Evolutionary conservation across 148 eudicot species (phyloP).

Genomic region (Nepenthes mirabilis): DNA sequence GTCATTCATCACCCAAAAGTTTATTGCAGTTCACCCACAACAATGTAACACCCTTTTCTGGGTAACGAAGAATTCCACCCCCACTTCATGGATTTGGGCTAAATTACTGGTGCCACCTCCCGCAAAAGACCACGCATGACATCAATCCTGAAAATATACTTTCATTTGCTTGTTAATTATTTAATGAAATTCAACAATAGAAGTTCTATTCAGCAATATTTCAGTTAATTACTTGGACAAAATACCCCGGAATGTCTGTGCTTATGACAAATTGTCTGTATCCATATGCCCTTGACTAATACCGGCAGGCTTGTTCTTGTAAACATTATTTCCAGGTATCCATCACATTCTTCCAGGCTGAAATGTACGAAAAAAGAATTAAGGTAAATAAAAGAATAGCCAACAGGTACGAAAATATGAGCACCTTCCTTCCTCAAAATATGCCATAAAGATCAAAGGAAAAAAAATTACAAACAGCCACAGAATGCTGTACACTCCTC

Average conservation of each 20-base stretch:
- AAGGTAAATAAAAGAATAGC: not conserved
- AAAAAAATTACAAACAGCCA: no score
- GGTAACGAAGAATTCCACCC: no score
- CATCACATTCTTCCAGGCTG: slow-evolving; percentile 97
- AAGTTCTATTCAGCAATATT: not conserved
- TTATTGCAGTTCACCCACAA: no score
- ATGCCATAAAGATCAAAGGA: no score
- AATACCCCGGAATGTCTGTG: slow-evolving; percentile 13
- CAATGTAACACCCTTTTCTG: no score
- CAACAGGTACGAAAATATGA: not conserved
- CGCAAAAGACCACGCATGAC: no score
- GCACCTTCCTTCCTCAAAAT: not conserved
- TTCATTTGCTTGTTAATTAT: not conserved
- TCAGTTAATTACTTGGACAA: not conserved
- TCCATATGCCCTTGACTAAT: slow-evolving; percentile 92
- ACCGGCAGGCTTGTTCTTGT: slow-evolving; percentile 91
- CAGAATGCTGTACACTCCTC: no score
- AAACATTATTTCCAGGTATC: slow-evolving; percentile 94
- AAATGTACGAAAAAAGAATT: slow-evolving; percentile 7
- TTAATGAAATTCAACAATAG: not conserved
- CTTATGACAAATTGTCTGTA: slow-evolving; percentile 80
- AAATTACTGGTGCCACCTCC: no score
- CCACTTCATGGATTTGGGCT: no score
- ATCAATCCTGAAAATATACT: not conserved
- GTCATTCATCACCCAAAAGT: slow-evolving; percentile 13